Conservation (phyloP, 495 filamentous ascomycete species). For the Aspergillus conjunctus region DNA sequence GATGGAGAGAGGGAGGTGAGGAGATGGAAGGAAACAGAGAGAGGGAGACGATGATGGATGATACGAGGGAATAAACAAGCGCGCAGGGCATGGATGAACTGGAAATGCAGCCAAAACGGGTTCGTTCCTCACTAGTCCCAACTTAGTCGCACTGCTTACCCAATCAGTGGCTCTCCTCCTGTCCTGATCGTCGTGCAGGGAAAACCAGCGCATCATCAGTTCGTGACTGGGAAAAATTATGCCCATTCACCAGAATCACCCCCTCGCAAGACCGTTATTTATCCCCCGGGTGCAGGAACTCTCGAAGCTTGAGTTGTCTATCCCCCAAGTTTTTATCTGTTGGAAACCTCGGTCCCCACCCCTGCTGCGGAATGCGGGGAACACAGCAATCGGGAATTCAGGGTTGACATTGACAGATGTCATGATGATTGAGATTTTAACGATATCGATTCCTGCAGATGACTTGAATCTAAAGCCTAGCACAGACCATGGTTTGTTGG, state of each 20-base stretch:
- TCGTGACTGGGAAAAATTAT: too few relatives aligned
- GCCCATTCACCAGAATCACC: too few relatives aligned
- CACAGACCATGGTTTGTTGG: too few relatives aligned
- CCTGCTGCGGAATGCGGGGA: slow-evolving; percentile 20
- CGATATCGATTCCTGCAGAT: neutral
- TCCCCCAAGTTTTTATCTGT: too few relatives aligned
- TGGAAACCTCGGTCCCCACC: too few relatives aligned
- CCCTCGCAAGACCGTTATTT: too few relatives aligned
- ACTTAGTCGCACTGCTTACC: neutral
- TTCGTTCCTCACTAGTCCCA: slow-evolving; percentile 10
- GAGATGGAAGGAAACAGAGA: slow-evolving; percentile 8
- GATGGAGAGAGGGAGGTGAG: slow-evolving; percentile 1
- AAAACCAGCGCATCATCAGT: too few relatives aligned
- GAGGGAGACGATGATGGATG: slow-evolving; percentile 4
- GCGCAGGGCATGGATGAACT: neutral
- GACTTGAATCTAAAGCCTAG: too few relatives aligned
- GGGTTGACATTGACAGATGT: neutral
- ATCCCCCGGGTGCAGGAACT: neutral
- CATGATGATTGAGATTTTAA: neutral
- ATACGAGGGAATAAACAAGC: slow-evolving; percentile 9
- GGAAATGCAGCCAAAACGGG: neutral
- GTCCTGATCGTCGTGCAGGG: too few relatives aligned
- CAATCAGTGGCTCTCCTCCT: slow-evolving; percentile 7
- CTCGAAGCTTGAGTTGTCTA: too few relatives aligned
- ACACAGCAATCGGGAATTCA: neutral